A percentile compares a stretch with the other conserved stretches of the same genome.
Conservation (phyloP, 306 rosid genomes). For the Prunus fruticosa region DNA sequence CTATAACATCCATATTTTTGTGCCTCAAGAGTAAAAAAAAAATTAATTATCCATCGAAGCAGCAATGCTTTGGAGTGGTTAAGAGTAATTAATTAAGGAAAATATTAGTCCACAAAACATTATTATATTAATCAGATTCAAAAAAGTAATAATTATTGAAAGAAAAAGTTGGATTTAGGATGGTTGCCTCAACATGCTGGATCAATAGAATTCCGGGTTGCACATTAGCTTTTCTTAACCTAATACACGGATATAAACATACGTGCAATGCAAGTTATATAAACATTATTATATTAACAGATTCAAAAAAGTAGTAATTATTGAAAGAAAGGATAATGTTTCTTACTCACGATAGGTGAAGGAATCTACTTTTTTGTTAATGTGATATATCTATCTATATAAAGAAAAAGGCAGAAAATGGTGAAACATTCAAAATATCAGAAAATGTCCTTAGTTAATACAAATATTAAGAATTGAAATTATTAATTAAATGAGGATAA, state of each 20-base stretch:
- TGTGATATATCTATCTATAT: too few species aligned
- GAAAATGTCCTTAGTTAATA: too few species aligned
- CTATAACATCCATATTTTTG: too few species aligned
- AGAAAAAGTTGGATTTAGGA: conserved; percentile 17
- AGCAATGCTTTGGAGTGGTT: not conserved
- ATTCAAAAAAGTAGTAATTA: too few species aligned
- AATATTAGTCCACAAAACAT: not conserved
- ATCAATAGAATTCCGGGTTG: not conserved
- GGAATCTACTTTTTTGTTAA: too few species aligned
- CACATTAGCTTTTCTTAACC: not conserved
- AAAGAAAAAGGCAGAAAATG: too few species aligned
- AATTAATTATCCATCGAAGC: too few species aligned
- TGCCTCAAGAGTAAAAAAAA: too few species aligned
- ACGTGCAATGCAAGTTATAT: not conserved
- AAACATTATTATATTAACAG: too few species aligned
- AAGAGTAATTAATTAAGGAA: not conserved
- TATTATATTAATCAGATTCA: not conserved
- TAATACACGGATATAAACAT: not conserved
- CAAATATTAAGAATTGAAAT: too few species aligned
- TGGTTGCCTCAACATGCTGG: conserved; percentile 7
- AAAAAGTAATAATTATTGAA: not conserved
- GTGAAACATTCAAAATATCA: too few species aligned
- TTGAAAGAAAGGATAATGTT: not conserved
- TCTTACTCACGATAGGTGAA: not conserved
- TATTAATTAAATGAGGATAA: too few species aligned